Evolutionary conservation across 768 basidiomycete genomes (phyloP), one percentile per base, ranked within the genome.

Genomic region (Collybiopsis confluens): DNA sequence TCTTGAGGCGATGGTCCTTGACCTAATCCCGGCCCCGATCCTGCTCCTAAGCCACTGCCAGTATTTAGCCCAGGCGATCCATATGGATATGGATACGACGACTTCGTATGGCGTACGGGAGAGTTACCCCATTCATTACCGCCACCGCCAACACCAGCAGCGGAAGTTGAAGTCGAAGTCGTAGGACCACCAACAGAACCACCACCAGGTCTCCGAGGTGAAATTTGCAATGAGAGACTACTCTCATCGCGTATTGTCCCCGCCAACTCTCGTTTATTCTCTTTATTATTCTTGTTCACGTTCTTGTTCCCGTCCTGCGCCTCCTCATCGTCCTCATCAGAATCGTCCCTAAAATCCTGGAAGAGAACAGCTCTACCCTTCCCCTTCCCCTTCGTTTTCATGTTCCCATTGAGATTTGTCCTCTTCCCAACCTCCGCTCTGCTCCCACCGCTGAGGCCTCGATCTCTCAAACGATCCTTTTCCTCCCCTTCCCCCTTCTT

Each of bases 171-270:
- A 26, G 38, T 6, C 13, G 51, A 52, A 36, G 52, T 58, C 9
- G 57, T 35, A 20, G 56, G 52, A 54, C n/a, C 47, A 27, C 24
- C 55, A 65, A 54, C 61, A 56, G 40, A 62, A 27, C 54, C n/a
- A n/a, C n/a, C n/a, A n/a, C n/a, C 44, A 3, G 70, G 69, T 7
- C 79, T 76, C 26, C 75, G 75, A 10, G 85, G 83, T 1, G 85
- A 85, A 42, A 85, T 67, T 62, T 85, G 82, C 67, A 84, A 68
- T 26, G 73, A 74, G 51, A 77, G 67, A 45, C 74, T 74, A 20
- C 72, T 69, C 42, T 73, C 66, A n/a, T n/a, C 54, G 15, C 18
- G 38, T 40, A n/a, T n/a, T n/a, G n/a, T n/a, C n/a, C n/a, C n/a
- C n/a, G 30, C 13, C 30, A 13, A 13, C 13, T 40, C 38, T 20